phyloP scores from a whole-genome alignment of 2,329 filamentous ascomycete species.

The Arthrobotrys megalospora region DNA sequence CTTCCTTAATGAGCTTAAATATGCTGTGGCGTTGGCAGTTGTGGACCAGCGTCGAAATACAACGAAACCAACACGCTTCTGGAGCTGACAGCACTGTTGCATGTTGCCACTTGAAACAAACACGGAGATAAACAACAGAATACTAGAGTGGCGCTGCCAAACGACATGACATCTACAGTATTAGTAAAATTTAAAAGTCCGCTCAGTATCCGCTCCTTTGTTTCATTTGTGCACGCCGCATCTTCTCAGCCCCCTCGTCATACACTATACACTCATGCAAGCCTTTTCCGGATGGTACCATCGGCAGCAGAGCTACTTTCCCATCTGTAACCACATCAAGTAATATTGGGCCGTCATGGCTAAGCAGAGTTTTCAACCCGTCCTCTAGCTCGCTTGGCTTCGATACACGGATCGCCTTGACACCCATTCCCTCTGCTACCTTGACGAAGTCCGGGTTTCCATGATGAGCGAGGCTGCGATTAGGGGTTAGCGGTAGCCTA shows the following conservation, averaged over 20 bases:
- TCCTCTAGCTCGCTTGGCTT: conserved; percentile 83
- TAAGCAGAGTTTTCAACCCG: conserved; percentile 87
- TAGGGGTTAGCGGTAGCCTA: not conserved
- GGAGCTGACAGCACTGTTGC: not conserved
- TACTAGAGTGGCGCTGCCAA: no score
- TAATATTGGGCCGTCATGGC: conserved; percentile 82
- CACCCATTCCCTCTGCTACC: conserved; percentile 89
- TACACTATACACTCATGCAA: conserved; percentile 94
- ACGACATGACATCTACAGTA: not conserved
- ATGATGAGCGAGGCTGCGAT: conserved; percentile 74
- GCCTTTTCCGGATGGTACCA: conserved; percentile 89
- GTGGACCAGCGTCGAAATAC: not conserved
- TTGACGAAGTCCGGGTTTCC: conserved; percentile 96
- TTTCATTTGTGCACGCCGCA: conserved; percentile 59
- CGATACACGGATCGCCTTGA: conserved; percentile 79
- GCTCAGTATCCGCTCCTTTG: conserved; percentile 1
- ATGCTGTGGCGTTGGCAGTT: no score
- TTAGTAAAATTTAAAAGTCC: not conserved
- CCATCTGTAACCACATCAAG: conserved; percentile 81
- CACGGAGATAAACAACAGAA: no score
- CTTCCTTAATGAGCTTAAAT: no score
- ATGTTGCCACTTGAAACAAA: no score
- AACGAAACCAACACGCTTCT: not conserved
- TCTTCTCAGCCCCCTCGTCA: conserved; percentile 73
- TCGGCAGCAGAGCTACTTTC: conserved; percentile 78